Conservation (phyloP, 371 early-diverging fungal species). For the Umbelopsis sp. region DNA sequence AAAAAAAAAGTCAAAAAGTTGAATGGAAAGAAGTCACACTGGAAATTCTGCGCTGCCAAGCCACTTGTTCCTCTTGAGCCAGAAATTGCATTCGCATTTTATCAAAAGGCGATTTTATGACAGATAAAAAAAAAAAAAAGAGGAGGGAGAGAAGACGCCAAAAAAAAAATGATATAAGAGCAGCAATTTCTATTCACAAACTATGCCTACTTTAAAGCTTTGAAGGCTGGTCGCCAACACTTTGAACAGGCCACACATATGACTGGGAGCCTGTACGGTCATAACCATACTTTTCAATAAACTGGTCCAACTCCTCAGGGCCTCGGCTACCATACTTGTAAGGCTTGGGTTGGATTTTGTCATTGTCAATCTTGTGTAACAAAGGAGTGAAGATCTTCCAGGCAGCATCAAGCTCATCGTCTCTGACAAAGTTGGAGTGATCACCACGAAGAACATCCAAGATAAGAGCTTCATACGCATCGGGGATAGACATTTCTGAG, state of each 20-base stretch:
- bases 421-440: conserved; percentile 95
- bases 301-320: conserved; percentile 74
- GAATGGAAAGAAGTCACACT: background rate
- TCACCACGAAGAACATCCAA: conserved; percentile 90
- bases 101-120: background rate
- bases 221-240: conserved; percentile 24
- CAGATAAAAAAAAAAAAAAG: background rate
- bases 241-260: conserved; percentile 48
- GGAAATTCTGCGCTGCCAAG: background rate
- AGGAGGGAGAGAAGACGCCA: background rate
- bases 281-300: conserved; percentile 76
- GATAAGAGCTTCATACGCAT: conserved; percentile 94
- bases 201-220: background rate
- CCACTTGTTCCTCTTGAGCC: background rate
- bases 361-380: conserved; percentile 82
- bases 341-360: conserved; percentile 62
- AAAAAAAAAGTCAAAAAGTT: conserved; percentile 13
- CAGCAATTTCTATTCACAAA: conserved; percentile 8
- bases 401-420: conserved; percentile 93
- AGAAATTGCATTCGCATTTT: background rate
- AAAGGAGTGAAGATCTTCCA: conserved; percentile 97
- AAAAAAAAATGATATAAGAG: background rate
- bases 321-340: conserved; percentile 91
- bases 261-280: conserved; percentile 41
- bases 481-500: conserved; percentile 85